These are phyloP conservation scores for Closterium sp. DNA, from an alignment of 139 green algal genomes.

Conservation along the genomic window DNA sequence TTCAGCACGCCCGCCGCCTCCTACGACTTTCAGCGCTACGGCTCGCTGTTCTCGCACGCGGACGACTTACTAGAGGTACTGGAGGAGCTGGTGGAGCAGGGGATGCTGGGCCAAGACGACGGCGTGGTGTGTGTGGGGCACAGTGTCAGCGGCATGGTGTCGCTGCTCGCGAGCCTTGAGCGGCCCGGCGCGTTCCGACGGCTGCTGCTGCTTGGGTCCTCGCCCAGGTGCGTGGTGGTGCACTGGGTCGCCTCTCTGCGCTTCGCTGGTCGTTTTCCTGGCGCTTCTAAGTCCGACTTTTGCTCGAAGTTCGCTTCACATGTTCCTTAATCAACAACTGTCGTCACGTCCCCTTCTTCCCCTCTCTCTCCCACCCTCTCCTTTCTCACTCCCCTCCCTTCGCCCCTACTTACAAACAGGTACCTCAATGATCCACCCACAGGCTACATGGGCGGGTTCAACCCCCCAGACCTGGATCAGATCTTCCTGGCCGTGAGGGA, in stretches of 20 bases:
- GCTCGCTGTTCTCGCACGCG: conserved; percentile 10
- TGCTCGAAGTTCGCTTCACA: no score
- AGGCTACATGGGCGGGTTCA: conserved; percentile 22
- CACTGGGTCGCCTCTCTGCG: no score
- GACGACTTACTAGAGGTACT: conserved; percentile 32
- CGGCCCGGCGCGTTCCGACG: not conserved
- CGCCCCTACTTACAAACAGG: not conserved
- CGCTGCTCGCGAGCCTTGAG: conserved; percentile 14
- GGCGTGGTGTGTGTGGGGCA: conserved; percentile 13
- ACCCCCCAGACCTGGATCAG: conserved; percentile 10
- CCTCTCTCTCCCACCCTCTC: no score
- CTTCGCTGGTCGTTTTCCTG: no score
- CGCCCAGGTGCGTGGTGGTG: not conserved
- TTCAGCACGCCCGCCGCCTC: not conserved
- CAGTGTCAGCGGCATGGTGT: conserved; percentile 39
- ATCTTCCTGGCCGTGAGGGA: conserved; percentile 7
- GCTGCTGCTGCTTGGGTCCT: conserved; percentile 10
- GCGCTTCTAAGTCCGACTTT: no score
- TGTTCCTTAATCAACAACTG: no score
- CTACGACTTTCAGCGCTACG: conserved; percentile 21
- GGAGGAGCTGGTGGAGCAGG: conserved; percentile 4
- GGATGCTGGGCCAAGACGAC: not conserved
- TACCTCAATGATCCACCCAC: not conserved
- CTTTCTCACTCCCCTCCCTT: no score
- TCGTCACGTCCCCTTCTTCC: no score